Base-by-base conservation (phyloP, 1,139 yeast genomes). In the Wickerhamomyces sp. region DNA sequence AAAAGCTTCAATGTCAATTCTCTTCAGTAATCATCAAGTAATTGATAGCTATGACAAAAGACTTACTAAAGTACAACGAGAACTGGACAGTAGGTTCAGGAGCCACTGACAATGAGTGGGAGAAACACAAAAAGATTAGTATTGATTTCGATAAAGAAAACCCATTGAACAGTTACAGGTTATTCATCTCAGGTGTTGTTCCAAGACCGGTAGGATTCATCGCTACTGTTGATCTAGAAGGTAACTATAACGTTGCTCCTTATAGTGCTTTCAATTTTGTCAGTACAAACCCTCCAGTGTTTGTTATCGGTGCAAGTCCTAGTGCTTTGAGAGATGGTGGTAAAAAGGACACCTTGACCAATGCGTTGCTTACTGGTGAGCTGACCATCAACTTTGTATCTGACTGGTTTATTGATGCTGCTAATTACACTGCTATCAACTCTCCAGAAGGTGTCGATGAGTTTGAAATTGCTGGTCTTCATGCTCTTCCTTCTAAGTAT, bases 391-490 rank as follows among this genome's bases (percentile, higher is more conserved):
- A 74, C 52, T 66, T 78, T 38, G 68, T 78, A 28, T 68, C 78
- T 35, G 84, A 78, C 55, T 77, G 81, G 81, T 74, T 76, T 49
- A 59, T 74, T 26, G 85, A 78, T 46, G 83, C 83, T 13, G 81
- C 82, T 8, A 76, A 78, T 51, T 70, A 59, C 47, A 61, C 76
- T n/a, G 60, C 72, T 16, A 64, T 65, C 22, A 60, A 68, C 46
- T 69, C 78, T 2, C 82, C 82, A 1, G 41, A 54, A 1, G 74
- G 63, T 1, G 64, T 71, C 16, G 74, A 73, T 47, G 85, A 78
- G 52, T 78, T 81, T 76, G 61, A 68, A 43, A 58, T 76, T 31
- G 54, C 73, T n/a, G 84, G 84, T 0, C 61, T 78, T 42, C 76
- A 82, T 2, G 76, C 76, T 3, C 47, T 59, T 4, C 53, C 59